Conservation (phyloP, 495 filamentous ascomycete species). For the Tuber brumale region DNA sequence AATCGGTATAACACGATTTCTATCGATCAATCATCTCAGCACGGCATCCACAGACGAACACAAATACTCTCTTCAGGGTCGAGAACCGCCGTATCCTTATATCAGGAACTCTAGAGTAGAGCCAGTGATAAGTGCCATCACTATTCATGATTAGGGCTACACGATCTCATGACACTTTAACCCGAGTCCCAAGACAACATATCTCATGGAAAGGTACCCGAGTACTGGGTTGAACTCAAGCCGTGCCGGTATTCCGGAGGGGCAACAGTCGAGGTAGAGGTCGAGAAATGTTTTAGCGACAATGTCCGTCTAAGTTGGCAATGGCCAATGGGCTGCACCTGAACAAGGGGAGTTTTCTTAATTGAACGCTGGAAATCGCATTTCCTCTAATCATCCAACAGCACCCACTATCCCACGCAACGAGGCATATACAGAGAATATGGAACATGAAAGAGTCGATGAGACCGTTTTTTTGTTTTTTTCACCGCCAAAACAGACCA, state of each 20-base stretch:
- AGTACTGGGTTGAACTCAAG: neutral
- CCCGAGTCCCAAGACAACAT: neutral
- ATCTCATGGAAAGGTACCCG: neutral
- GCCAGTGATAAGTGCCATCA: neutral
- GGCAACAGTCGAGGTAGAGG: neutral
- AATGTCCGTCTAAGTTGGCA: neutral
- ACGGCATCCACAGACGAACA: neutral
- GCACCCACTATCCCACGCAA: constrained; percentile 8
- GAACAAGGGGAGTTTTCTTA: constrained; percentile 20
- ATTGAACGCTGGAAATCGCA: neutral
- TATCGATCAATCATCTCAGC: neutral
- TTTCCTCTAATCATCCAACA: constrained; percentile 11
- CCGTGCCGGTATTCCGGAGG: neutral
- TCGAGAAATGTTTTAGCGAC: neutral
- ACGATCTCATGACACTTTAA: neutral
- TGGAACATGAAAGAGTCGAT: constrained; percentile 33
- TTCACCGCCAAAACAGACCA: constrained; percentile 16
- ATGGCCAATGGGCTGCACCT: constrained; percentile 32
- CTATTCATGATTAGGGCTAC: neutral
- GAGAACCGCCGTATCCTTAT: neutral
- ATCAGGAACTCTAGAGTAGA: neutral
- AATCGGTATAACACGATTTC: neutral
- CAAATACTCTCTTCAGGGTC: neutral
- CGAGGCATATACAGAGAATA: constrained; percentile 33
- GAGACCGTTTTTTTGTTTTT: constrained; percentile 10